These are phyloP conservation scores for Citrus unshiu DNA, from an alignment of 345 rosid genomes.

Conservation along the genomic window DNA sequence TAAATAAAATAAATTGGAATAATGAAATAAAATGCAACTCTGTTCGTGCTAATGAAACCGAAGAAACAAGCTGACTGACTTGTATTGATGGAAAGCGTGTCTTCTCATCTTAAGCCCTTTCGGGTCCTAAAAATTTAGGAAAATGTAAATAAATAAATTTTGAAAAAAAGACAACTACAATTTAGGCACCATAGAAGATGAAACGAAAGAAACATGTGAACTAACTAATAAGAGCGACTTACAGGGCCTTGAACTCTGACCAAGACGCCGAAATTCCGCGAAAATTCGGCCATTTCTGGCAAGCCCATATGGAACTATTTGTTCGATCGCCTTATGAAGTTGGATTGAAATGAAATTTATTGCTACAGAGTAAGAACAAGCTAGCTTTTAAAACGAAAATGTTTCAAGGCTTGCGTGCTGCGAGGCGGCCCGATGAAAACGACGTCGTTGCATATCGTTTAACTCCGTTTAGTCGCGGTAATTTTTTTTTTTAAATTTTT, in stretches of 20 bases:
- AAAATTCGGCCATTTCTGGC: slow-evolving; percentile 46
- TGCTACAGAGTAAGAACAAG: background rate
- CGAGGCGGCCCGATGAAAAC: background rate
- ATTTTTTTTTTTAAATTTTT: too few species aligned
- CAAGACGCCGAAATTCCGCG: slow-evolving; percentile 62
- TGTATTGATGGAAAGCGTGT: slow-evolving; percentile 85
- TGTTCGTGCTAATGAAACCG: background rate
- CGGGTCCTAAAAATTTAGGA: slow-evolving; percentile 51
- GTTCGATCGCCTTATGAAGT: background rate
- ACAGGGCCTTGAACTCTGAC: slow-evolving; percentile 89
- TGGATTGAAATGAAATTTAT: background rate
- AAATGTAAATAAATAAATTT: too few species aligned
- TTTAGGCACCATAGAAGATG: background rate
- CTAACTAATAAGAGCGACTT: slow-evolving; percentile 18
- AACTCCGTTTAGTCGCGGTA: too few species aligned
- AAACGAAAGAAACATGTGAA: background rate
- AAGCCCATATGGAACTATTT: slow-evolving; percentile 41
- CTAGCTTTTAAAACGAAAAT: background rate
- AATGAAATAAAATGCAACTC: background rate
- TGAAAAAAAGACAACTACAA: background rate
- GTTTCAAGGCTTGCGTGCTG: background rate
- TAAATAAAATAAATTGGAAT: background rate
- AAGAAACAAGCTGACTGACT: slow-evolving; percentile 38
- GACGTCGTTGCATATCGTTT: background rate
- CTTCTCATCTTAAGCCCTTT: slow-evolving; percentile 89